Evolutionary conservation across 177 flowering plant genomes (phyloP), one percentile per base, ranked within the genome.

Genomic region (Vitis hybrid): DNA sequence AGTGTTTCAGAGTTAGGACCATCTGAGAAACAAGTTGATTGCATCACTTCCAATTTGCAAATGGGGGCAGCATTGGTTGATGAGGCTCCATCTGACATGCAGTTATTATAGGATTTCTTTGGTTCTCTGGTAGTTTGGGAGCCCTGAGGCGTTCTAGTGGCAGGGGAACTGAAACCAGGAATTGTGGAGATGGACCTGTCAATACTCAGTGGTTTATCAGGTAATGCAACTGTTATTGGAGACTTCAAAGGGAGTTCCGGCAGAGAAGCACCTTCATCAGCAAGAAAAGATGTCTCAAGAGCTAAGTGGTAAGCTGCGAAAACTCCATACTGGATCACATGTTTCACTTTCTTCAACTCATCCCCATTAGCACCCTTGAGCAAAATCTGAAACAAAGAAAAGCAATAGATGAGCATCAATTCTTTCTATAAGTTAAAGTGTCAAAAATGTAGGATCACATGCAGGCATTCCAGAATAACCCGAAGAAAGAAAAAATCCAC

Each of bases 231-330:
- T 8, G 91, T 87, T 73, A 92, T 82, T 30, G 91, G 93, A 63
- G 94, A 78, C 50, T 85, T 80, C 73, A 91, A 71, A 8, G 93
- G 90, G 53, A 90, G 84, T 74, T 91, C 94, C n/a, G 93, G 94
- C 65, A 92, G 83, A 30, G 94, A 84, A 64, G 99, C 99, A 53
- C 99, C 94, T 84, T 94, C 99, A 81, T 94, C 99, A 67, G 99
- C 99, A 77, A 94, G 94, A 83, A 94, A 94, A 72, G 89, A 94
- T 69, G 97, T 94, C 84, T 94, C 97, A 70, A 94, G 63, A 66
- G 94, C 97, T 84, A 94, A 80, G 75, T 94, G 99, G 84, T 94
- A 91, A 59, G 99, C 99, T 32, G 99, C 99, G 76, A 94, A 94
- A 64, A 92, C 73, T 69, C 91, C 95, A 85, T 94, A 94, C 63